Conservation (phyloP, 805 yeast genomes). For the Metschnikowia koreensis region DNA sequence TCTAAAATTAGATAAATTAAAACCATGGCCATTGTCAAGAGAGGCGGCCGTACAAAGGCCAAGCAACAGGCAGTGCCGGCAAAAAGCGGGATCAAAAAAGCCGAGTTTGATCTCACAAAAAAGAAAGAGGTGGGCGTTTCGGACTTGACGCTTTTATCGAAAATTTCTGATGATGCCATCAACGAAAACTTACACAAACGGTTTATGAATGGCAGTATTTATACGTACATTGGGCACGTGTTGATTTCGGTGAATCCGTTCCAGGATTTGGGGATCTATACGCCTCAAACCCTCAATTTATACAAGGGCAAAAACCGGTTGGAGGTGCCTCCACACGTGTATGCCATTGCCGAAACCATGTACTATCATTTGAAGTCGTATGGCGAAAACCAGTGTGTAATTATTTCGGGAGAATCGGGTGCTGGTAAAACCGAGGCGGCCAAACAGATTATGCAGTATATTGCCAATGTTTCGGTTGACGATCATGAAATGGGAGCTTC, state of each 20-base stretch:
- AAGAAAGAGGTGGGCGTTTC: conserved; percentile 98
- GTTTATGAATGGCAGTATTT: conserved; percentile 84
- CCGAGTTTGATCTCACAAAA: conserved; percentile 82
- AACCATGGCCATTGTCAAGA: conserved; percentile 71
- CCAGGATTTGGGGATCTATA: conserved; percentile 92
- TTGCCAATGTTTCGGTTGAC: conserved; percentile 80
- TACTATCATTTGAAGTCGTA: conserved; percentile 93
- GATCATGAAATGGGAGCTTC: conserved; percentile 23
- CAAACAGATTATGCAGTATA: conserved; percentile 95
- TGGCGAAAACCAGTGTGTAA: conserved; percentile 93
- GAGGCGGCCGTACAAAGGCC: conserved; percentile 60
- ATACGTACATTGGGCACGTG: conserved; percentile 92
- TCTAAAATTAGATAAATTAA: not conserved
- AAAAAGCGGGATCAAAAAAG: conserved; percentile 68
- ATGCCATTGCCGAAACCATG: conserved; percentile 96
- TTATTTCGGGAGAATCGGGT: conserved; percentile 96
- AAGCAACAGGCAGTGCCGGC: conserved; percentile 58
- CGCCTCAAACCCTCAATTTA: conserved; percentile 67
- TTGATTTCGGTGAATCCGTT: conserved; percentile 95
- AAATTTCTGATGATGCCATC: conserved; percentile 87
- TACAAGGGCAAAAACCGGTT: conserved; percentile 91
- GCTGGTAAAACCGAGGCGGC: conserved; percentile 99
- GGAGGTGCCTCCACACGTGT: conserved; percentile 98
- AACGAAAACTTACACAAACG: conserved; percentile 88
- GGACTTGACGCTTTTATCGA: conserved; percentile 84